phyloP scores from a whole-genome alignment of 2,329 filamentous ascomycete species.

The Penicillium sp. region DNA sequence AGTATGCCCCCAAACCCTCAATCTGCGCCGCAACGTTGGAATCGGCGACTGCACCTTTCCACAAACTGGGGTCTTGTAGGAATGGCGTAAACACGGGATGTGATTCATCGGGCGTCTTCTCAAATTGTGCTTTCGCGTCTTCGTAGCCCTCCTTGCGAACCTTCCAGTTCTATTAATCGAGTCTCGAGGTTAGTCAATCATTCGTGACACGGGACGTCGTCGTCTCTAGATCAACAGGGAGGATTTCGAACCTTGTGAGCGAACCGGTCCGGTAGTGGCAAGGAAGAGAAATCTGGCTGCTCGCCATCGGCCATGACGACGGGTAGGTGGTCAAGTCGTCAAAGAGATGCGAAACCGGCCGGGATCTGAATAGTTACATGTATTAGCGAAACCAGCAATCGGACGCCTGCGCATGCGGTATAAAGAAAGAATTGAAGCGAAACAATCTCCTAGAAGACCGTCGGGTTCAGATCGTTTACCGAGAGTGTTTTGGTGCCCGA shows the following conservation, averaged over 20 bases:
- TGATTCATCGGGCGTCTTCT: slow-evolving; percentile 75
- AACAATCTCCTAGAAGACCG: neutral
- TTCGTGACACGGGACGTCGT: neutral
- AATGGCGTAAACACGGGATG: slow-evolving; percentile 86
- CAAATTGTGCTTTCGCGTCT: slow-evolving; percentile 82
- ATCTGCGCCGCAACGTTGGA: slow-evolving; percentile 96
- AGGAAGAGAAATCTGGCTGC: slow-evolving; percentile 43
- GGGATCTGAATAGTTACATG: neutral
- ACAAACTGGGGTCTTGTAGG: slow-evolving; percentile 73
- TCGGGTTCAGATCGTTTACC: slow-evolving; percentile 7
- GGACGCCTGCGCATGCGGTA: neutral
- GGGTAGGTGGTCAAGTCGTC: slow-evolving; percentile 5
- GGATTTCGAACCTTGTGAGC: slow-evolving; percentile 38
- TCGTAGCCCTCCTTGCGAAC: slow-evolving; percentile 93
- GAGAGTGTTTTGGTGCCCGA: slow-evolving; percentile 20
- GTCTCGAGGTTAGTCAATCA: slow-evolving; percentile 20
- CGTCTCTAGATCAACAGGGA: neutral
- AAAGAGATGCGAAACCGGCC: neutral
- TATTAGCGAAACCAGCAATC: slow-evolving; percentile 4
- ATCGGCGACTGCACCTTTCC: slow-evolving; percentile 89
- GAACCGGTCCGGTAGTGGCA: slow-evolving; percentile 42
- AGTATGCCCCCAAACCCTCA: slow-evolving; percentile 82
- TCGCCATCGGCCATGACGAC: slow-evolving; percentile 41
- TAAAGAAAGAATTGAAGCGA: neutral
- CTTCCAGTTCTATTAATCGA: slow-evolving; percentile 71